Evolutionary conservation across 2,329 filamentous ascomycete genomes (phyloP).

Genomic region (Incumbomyces delicatus): DNA sequence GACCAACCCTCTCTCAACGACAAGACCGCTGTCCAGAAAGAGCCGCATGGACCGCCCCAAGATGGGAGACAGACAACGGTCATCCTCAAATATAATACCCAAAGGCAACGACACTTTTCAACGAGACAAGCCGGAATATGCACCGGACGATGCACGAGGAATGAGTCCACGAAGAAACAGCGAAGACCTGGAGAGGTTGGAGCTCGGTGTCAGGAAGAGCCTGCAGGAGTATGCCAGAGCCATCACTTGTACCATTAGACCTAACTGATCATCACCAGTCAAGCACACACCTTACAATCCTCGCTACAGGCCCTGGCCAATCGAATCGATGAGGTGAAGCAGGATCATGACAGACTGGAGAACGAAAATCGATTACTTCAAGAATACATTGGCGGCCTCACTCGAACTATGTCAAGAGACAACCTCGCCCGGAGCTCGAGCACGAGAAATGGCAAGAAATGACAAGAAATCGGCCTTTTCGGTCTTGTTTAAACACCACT

Average conservation of each 20-base stretch:
- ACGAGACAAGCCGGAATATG: conserved; percentile 63
- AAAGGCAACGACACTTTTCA: conserved; percentile 66
- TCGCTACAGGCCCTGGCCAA: conserved; percentile 84
- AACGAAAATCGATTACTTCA: conserved; percentile 95
- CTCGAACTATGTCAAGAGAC: conserved; percentile 56
- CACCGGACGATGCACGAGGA: conserved; percentile 77
- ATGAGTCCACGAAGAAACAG: conserved; percentile 92
- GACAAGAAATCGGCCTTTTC: conserved; percentile 1
- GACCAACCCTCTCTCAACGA: conserved; percentile 32
- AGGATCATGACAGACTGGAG: conserved; percentile 92
- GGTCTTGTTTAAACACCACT: too few species aligned
- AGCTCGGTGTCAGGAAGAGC: conserved; percentile 63
- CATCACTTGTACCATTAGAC: neutral
- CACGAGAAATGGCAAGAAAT: conserved; percentile 18
- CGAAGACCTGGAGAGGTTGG: conserved; percentile 80
- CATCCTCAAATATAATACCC: conserved; percentile 72
- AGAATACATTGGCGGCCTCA: conserved; percentile 94
- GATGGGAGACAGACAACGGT: conserved; percentile 65
- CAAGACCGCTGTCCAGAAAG: conserved; percentile 41
- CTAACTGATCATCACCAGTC: conserved; percentile 42
- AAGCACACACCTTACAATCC: conserved; percentile 79
- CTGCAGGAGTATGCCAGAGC: conserved; percentile 46
- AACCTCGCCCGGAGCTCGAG: conserved; percentile 22
- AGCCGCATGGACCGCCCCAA: conserved; percentile 50
- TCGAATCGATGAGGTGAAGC: conserved; percentile 85